Evolutionary conservation across 2,329 filamentous ascomycete genomes (phyloP).

Genomic region (Phaeoacremonium minimum): DNA sequence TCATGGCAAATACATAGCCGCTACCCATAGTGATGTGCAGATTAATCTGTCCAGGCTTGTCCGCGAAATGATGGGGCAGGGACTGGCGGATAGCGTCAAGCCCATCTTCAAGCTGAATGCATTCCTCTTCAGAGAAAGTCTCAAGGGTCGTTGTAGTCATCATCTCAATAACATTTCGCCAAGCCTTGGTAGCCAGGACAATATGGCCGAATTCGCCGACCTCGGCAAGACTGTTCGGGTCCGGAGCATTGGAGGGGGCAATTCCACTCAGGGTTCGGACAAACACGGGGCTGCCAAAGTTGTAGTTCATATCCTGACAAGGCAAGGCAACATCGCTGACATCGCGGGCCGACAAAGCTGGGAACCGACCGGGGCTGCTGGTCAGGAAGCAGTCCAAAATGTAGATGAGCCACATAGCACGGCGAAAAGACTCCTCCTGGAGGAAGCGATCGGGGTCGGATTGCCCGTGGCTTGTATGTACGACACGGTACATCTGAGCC

Average conservation of each 20-base stretch:
- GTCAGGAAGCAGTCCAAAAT: constrained; percentile 60
- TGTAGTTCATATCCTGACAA: constrained; percentile 58
- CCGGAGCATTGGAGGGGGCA: constrained; percentile 30
- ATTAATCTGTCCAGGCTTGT: constrained; percentile 57
- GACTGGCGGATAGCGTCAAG: constrained; percentile 51
- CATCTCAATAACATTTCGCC: constrained; percentile 59
- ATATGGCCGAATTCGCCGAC: constrained; percentile 60
- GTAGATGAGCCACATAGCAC: constrained; percentile 59
- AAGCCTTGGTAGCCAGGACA: constrained; percentile 55
- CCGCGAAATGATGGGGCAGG: constrained; percentile 55
- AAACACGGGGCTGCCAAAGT: constrained; percentile 55
- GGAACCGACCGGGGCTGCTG: constrained; percentile 55
- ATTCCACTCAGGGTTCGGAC: constrained; percentile 50
- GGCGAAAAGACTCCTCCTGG: constrained; percentile 57
- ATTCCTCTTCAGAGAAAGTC: constrained; percentile 51
- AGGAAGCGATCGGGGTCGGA: constrained; percentile 55
- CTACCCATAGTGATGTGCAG: constrained; percentile 62
- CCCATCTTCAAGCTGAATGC: constrained; percentile 43
- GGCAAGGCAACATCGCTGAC: constrained; percentile 52
- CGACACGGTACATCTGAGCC: constrained; percentile 60
- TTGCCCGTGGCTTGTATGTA: constrained; percentile 48
- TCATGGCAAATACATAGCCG: constrained; percentile 58
- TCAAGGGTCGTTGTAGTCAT: constrained; percentile 48
- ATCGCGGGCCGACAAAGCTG: constrained; percentile 50
- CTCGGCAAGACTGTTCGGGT: constrained; percentile 36